Conservation (phyloP, 2,329 filamentous ascomycete species). For the Arthrobotrys iridis region DNA sequence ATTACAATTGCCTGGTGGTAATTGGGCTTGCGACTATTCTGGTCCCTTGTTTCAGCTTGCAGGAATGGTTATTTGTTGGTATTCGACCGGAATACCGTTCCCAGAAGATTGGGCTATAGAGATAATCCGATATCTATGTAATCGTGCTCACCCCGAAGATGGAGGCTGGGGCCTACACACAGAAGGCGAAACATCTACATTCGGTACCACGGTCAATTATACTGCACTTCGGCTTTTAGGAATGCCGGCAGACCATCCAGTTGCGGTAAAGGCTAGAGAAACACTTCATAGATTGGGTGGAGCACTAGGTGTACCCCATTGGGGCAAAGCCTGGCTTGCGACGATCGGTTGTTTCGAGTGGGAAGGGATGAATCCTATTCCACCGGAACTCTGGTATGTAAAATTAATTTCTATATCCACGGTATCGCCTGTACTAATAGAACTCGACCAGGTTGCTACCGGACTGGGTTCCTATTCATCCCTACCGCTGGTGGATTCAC, state of each 20-base stretch:
- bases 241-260: constrained; percentile 80
- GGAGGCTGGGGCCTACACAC: constrained; percentile 98
- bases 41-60: constrained; percentile 96
- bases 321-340: constrained; percentile 96
- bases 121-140: constrained; percentile 91
- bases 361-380: constrained; percentile 94
- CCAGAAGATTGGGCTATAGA: constrained; percentile 81
- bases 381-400: constrained; percentile 83
- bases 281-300: constrained; percentile 87
- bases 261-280: constrained; percentile 84
- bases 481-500: constrained; percentile 98
- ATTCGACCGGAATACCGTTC: constrained; percentile 87
- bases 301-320: constrained; percentile 84
- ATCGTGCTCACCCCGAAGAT: constrained; percentile 82
- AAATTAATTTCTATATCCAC: neutral
- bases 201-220: constrained; percentile 92
- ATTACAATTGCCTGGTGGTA: constrained; percentile 85
- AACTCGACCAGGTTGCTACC: constrained; percentile 71
- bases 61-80: constrained; percentile 84
- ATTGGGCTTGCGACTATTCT: constrained; percentile 98
- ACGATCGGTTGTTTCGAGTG: constrained; percentile 83
- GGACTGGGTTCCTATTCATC: constrained; percentile 87
- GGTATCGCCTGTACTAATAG: constrained; percentile 13
- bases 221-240: constrained; percentile 81
- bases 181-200: constrained; percentile 89